phyloP scores from a whole-genome alignment of 2,329 filamentous ascomycete species.

The Mollisiaceae sp. region DNA sequence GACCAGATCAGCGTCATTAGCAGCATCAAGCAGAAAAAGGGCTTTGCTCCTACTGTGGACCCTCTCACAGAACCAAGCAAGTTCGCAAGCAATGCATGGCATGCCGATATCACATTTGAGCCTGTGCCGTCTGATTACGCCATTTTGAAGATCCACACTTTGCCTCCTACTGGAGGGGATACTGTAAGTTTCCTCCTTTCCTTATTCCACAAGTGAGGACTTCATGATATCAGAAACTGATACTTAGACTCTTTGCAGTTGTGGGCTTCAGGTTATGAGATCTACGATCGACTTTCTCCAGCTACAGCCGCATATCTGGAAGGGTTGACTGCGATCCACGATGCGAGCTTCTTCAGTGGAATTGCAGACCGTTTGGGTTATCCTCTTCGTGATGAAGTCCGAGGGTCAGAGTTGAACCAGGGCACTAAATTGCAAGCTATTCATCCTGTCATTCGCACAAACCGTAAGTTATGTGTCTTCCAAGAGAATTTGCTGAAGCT shows the following conservation, averaged over 20 bases:
- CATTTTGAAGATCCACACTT: conserved; percentile 54
- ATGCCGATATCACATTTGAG: conserved; percentile 60
- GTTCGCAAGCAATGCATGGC: conserved; percentile 56
- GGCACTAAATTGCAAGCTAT: conserved; percentile 51
- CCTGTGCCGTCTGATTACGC: conserved; percentile 58
- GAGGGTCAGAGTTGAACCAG: conserved; percentile 63
- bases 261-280: conserved; percentile 64
- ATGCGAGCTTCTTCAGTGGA: conserved; percentile 55
- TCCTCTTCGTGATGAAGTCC: conserved; percentile 50
- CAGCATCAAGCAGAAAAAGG: conserved; percentile 46
- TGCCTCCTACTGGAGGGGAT: conserved; percentile 54
- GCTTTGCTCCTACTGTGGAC: conserved; percentile 43
- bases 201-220: conserved; percentile 27
- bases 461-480: conserved; percentile 45
- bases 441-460: conserved; percentile 61
- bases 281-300: conserved; percentile 66
- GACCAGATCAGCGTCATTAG: conserved; percentile 63
- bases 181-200: conserved; percentile 45
- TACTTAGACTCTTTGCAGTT: conserved; percentile 38
- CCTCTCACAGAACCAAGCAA: conserved; percentile 56
- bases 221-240: neutral
- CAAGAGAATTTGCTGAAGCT: neutral
- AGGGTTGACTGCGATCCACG: conserved; percentile 60
- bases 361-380: conserved; percentile 52
- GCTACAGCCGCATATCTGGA: conserved; percentile 64